phyloP scores from a whole-genome alignment of 106 monocot genomes.

The Platanthera zijinensis region DNA sequence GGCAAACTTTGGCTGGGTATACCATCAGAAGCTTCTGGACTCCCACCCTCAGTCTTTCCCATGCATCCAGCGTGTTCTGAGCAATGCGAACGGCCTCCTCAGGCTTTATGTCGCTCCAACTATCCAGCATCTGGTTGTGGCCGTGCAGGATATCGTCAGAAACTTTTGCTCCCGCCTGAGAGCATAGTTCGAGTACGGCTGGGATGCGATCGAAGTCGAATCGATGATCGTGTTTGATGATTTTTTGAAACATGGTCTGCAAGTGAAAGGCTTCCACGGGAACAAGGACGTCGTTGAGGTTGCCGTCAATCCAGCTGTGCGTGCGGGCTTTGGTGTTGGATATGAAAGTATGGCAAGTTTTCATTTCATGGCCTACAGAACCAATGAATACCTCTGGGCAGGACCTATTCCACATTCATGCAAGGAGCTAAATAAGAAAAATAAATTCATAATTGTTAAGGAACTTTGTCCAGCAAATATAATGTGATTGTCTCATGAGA shows the following conservation, averaged over 20 bases:
- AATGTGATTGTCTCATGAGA: neutral
- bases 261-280: slow-evolving; percentile 73
- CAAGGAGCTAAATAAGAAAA: neutral
- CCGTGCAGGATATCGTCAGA: slow-evolving; percentile 22
- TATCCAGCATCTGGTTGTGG: neutral
- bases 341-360: slow-evolving; percentile 72
- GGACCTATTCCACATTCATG: slow-evolving; percentile 29
- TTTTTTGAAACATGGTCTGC: slow-evolving; percentile 47
- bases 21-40: slow-evolving; percentile 63
- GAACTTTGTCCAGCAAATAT: neutral
- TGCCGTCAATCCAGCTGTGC: slow-evolving; percentile 48
- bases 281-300: slow-evolving; percentile 48
- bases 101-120: neutral
- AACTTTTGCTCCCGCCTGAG: slow-evolving; percentile 67
- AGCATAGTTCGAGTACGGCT: slow-evolving; percentile 73
- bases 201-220: slow-evolving; percentile 67
- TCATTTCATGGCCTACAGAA: slow-evolving; percentile 51
- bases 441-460: neutral
- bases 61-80: slow-evolving; percentile 60
- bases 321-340: slow-evolving; percentile 35
- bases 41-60: slow-evolving; percentile 64
- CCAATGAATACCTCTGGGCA: slow-evolving; percentile 82
- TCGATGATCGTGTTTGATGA: slow-evolving; percentile 69
- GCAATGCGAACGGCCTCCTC: neutral
- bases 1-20: slow-evolving; percentile 70